phyloP scores from a whole-genome alignment of 768 basidiomycete species.

The Russula sp. region DNA sequence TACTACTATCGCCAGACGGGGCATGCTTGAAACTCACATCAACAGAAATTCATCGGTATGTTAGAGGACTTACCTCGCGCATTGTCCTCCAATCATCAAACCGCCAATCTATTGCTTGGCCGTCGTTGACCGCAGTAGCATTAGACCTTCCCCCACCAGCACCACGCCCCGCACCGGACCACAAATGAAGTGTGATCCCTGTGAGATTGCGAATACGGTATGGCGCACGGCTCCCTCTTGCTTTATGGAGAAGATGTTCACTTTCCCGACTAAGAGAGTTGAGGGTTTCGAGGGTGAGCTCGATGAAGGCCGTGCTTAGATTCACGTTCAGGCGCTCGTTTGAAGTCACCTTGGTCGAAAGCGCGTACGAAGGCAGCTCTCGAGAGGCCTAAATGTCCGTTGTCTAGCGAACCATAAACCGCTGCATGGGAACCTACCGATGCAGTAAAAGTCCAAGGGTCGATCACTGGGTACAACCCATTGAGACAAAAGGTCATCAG shows the following conservation, averaged over 20 bases:
- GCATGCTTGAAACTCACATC: slow-evolving; percentile 34
- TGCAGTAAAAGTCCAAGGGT: slow-evolving; percentile 88
- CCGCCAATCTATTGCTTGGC: slow-evolving; percentile 84
- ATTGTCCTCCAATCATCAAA: slow-evolving; percentile 95
- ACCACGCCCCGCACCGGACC: slow-evolving; percentile 71
- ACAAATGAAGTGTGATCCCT: slow-evolving; percentile 76
- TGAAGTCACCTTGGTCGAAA: slow-evolving; percentile 60
- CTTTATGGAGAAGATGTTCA: slow-evolving; percentile 63
- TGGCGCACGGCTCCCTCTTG: slow-evolving; percentile 85
- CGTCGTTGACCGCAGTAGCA: slow-evolving; percentile 60
- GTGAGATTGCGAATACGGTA: slow-evolving; percentile 91
- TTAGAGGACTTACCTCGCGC: slow-evolving; percentile 62
- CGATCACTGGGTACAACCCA: slow-evolving; percentile 55
- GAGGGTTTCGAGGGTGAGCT: slow-evolving; percentile 68
- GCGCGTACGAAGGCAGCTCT: slow-evolving; percentile 44
- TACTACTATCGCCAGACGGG: slow-evolving; percentile 67
- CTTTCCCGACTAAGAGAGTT: slow-evolving; percentile 73
- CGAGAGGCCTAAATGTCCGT: slow-evolving; percentile 43
- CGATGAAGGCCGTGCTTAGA: slow-evolving; percentile 83
- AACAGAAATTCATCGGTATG: background rate
- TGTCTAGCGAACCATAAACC: background rate
- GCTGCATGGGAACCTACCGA: slow-evolving; percentile 39
- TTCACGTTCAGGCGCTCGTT: slow-evolving; percentile 87
- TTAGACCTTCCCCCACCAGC: slow-evolving; percentile 41
- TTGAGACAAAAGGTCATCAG: background rate